Evolutionary conservation across 352 stramenopile genomes (phyloP), one percentile per base, ranked within the genome.

Genomic region (Albugo laibachii): DNA sequence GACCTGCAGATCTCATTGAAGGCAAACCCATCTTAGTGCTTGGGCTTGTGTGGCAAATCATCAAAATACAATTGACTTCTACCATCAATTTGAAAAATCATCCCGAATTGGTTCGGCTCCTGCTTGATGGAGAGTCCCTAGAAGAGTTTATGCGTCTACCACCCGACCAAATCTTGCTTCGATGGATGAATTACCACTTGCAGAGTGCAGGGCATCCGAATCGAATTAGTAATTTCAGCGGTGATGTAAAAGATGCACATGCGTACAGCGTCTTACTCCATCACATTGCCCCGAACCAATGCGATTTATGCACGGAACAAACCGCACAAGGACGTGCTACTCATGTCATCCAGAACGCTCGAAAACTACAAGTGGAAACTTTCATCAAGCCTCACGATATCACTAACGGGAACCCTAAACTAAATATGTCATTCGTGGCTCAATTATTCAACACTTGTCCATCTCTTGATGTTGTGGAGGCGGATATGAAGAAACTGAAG

Each of bases 181-280:
- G 86, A 37, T 96, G 86, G 86, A 74, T 96, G 61, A 96, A 96
- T 57, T 95, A 95, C 55, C 86, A 96, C 56, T 58, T 96, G 13
- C 72, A 73, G 51, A 72, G 70, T 34, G 73, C 72, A 11, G 68
- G 72, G 2, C 70, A 86, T 52, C 50, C 65, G 12, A 84, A 84
- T 48, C 64, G 64, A 21, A 67, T 91, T 19, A 78, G 69, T 11
- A 89, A 89, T 52, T 89, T 89, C 50, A 83, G 71, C 49, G 57
- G 53, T 0, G 77, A 87, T 38, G 49, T 96, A 8, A 66, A 75
- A 35, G 85, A 96, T 50, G 79, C 81, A 3, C 82, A 61, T 16
- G 78, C 72, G 19, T 94, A 95, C 62, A 87, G 69, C 19, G 68
- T 91, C 0, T 41, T 96, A 37, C 60, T 96, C 34, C 65, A 92